phyloP scores from a whole-genome alignment of 208 protist species.

The Kentomonas sorsogonicus region DNA sequence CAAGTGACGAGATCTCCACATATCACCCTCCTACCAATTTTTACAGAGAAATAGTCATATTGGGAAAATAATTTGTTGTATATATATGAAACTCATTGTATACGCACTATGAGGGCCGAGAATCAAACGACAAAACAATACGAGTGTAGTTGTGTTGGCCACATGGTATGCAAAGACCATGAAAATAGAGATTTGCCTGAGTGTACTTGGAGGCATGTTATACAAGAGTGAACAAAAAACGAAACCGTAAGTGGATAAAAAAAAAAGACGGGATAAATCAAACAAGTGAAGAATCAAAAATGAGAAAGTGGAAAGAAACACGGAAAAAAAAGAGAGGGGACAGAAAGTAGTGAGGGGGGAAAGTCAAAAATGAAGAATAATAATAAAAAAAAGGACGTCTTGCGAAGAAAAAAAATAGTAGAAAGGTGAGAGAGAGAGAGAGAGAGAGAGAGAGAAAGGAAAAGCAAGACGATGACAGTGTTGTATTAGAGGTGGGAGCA shows the following conservation, averaged over 20 bases:
- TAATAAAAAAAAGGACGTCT: neutral
- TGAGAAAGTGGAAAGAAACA: neutral
- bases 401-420: neutral
- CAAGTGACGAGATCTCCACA: no score
- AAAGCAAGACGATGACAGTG: neutral
- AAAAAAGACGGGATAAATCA: constrained; percentile 1
- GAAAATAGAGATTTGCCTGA: no score
- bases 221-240: constrained; percentile 1
- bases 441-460: neutral
- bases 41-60: no score
- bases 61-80: no score
- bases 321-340: constrained; percentile 5
- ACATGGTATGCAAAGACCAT: no score
- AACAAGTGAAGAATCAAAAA: constrained; percentile 3
- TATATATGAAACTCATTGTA: no score
- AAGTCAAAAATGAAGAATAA: constrained; percentile 1
- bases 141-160: no score
- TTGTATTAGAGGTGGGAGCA: no score
- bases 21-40: no score
- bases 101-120: no score
- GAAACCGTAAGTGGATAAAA: constrained; percentile 1
- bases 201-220: no score
- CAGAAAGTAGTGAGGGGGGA: neutral
- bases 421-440: neutral
- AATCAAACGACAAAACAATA: no score